These are phyloP conservation scores for Salix exigua DNA, from an alignment of 345 rosid genomes.

Conservation along the genomic window DNA sequence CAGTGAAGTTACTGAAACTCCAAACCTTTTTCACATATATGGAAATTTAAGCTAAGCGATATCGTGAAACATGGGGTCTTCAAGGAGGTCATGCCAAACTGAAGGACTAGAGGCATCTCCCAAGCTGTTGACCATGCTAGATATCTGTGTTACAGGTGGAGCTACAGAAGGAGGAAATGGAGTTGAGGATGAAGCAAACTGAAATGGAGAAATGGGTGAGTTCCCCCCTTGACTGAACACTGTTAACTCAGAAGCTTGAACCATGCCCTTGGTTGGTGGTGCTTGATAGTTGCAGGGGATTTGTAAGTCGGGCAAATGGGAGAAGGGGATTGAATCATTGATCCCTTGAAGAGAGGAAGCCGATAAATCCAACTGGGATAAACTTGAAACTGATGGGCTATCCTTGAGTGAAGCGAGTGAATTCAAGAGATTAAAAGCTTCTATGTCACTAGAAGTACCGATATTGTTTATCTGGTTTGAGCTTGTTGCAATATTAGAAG, in stretches of 20 bases:
- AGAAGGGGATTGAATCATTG: slow-evolving; percentile 29
- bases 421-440: slow-evolving; percentile 33
- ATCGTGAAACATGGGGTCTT: slow-evolving; percentile 48
- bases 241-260: slow-evolving; percentile 19
- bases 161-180: slow-evolving; percentile 36
- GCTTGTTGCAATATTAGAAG: slow-evolving; percentile 10
- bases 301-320: slow-evolving; percentile 53
- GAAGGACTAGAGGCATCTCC: slow-evolving; percentile 17
- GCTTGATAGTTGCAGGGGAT: slow-evolving; percentile 32
- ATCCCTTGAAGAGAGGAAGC: slow-evolving; percentile 21
- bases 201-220: slow-evolving; percentile 39
- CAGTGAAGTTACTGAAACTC: slow-evolving; percentile 15
- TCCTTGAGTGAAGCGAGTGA: slow-evolving; percentile 31
- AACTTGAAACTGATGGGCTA: slow-evolving; percentile 11
- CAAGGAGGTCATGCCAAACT: slow-evolving; percentile 47
- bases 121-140: not conserved
- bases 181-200: slow-evolving; percentile 31
- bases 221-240: slow-evolving; percentile 25
- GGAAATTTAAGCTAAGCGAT: slow-evolving; percentile 24
- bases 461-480: slow-evolving; percentile 9
- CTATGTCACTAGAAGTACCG: slow-evolving; percentile 26
- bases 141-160: slow-evolving; percentile 4
- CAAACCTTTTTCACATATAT: slow-evolving; percentile 15
- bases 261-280: slow-evolving; percentile 7
- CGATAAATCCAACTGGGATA: slow-evolving; percentile 17